Evolutionary conservation across 306 rosid genomes (phyloP).

Genomic region (Lathyrus oleraceus): DNA sequence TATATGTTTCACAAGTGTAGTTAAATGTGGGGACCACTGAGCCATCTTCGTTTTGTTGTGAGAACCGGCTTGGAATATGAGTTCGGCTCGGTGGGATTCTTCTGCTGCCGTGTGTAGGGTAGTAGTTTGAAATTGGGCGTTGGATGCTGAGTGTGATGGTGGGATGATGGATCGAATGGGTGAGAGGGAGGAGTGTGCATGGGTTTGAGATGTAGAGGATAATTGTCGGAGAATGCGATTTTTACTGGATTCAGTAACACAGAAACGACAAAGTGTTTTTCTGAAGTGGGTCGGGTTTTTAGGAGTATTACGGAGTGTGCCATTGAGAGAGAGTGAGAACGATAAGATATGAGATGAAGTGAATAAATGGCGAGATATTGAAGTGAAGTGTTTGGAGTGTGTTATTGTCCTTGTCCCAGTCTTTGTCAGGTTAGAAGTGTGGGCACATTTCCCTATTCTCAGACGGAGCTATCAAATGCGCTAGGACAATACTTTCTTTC

Average conservation of each 20-base stretch:
- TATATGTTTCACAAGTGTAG: conserved; percentile 12
- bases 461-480: background rate
- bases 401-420: background rate
- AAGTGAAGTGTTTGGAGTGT: background rate
- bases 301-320: conserved; percentile 44
- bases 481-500: background rate
- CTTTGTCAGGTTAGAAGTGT: conserved; percentile 4
- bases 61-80: background rate
- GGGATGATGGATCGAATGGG: conserved; percentile 27
- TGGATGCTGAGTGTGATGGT: background rate
- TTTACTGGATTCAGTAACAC: conserved; percentile 42
- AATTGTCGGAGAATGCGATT: conserved; percentile 24
- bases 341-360: conserved; percentile 11
- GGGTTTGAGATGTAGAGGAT: conserved; percentile 20
- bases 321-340: conserved; percentile 40
- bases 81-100: conserved; percentile 39
- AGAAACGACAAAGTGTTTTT: conserved; percentile 55
- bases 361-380: background rate
- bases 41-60: conserved; percentile 27
- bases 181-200: background rate
- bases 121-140: background rate
- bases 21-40: conserved; percentile 46
- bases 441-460: conserved; percentile 39
- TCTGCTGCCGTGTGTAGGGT: background rate
- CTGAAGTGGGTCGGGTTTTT: conserved; percentile 20